Base-by-base conservation (phyloP, 805 yeast species). In the Saccharomyces jurei region DNA sequence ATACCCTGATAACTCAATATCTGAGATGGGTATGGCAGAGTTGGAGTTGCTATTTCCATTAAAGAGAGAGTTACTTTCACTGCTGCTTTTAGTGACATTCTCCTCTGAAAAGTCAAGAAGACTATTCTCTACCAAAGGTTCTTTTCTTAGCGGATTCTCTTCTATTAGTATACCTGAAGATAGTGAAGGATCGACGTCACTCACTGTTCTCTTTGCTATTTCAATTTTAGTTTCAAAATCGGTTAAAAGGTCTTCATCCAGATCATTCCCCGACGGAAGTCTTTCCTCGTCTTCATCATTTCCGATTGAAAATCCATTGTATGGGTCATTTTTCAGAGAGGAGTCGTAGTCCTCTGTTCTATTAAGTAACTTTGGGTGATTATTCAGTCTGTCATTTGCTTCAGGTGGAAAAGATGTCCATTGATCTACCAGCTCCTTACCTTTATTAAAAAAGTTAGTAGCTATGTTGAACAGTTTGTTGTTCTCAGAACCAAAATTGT, bases 1-100 rank as follows among this genome's bases (percentile, higher is more conserved):
- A 73, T 73, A 83, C 60, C 70, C 65, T 8, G 64, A 65, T 31
- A 63, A 50, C 61, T 69, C 73, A 17, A 70, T 59, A 2, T 57
- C 50, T 1, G 71, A 63, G 2, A 70, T 61, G 9, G 63, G 61
- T 4, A 63, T 51, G 1, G 30, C 46, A 2, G 55, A 55, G 6
- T 17, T 11, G 5, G 44, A 1, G 25, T 36, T n/a, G 8, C 44
- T 21, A 17, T 8, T 21, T 6, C 9, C 25, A 17, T 17, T 17
- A 17, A n/a, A 36, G 8, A 36, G 22, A 8, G 44, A 6, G 44
- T 11, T 36, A 4, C 30, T 27, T 5, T 44, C 50, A 2, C 46
- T 50, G 9, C 44, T 17, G 22, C 22, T 36, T 5, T 36, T 54
- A 36, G 41, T 60, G 64, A 51, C 63, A 63, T 50, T 65, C 66